Percentiles rank a stretch among this genome's conserved stretches.
Evolutionary conservation across 805 yeast species (phyloP).

Genomic region (Middelhovenomyces tepae): DNA sequence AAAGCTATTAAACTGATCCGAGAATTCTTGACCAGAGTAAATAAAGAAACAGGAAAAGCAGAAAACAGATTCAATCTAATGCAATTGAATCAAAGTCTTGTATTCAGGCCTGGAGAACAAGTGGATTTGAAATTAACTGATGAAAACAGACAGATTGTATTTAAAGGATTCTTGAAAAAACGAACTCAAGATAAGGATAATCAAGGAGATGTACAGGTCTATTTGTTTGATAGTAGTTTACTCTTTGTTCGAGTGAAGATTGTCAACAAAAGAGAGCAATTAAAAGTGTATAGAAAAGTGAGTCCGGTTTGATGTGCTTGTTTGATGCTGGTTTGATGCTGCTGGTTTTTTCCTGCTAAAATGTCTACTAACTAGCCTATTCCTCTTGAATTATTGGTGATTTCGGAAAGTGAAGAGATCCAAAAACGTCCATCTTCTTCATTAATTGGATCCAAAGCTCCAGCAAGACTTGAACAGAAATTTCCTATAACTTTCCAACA

Average conservation of each 20-base stretch:
- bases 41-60: slow-evolving; percentile 85
- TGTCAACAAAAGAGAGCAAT: slow-evolving; percentile 83
- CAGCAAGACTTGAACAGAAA: slow-evolving; percentile 21
- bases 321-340: background rate
- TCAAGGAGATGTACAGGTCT: slow-evolving; percentile 75
- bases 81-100: slow-evolving; percentile 74
- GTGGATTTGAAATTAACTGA: slow-evolving; percentile 79
- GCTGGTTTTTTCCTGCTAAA: background rate
- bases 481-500: slow-evolving; percentile 42
- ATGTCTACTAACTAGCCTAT: slow-evolving; percentile 25
- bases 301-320: slow-evolving; percentile 39
- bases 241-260: slow-evolving; percentile 78
- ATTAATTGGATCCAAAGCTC: slow-evolving; percentile 19
- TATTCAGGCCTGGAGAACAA: slow-evolving; percentile 72
- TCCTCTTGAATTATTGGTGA: slow-evolving; percentile 26
- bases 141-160: slow-evolving; percentile 69
- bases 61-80: slow-evolving; percentile 87
- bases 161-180: slow-evolving; percentile 68
- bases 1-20: slow-evolving; percentile 70
- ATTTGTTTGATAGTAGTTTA: slow-evolving; percentile 80
- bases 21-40: slow-evolving; percentile 66
- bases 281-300: slow-evolving; percentile 84
- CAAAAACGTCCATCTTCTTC: slow-evolving; percentile 25
- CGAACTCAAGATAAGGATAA: slow-evolving; percentile 65
- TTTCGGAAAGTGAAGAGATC: slow-evolving; percentile 72